phyloP scores from a whole-genome alignment of 1,284 basidiomycete genomes.

The Thecaphora frezii region DNA sequence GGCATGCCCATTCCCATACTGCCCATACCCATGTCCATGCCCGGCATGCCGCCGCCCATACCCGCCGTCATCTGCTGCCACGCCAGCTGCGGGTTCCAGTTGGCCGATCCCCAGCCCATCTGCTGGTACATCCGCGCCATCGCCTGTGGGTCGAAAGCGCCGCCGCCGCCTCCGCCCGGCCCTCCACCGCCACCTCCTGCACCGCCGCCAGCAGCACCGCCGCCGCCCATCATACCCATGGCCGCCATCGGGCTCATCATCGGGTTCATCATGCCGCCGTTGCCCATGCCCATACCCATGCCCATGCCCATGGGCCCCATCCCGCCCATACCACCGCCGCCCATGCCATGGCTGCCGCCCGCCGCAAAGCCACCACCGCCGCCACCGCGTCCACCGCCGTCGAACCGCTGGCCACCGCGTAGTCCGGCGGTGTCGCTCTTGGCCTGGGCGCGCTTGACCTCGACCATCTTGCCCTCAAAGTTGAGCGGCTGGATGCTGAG shows the following conservation, averaged over 20 bases:
- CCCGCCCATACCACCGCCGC: constrained; percentile 5
- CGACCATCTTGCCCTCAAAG: constrained; percentile 70
- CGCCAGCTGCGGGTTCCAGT: constrained; percentile 56
- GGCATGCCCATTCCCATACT: constrained; percentile 63
- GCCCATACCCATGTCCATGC: constrained; percentile 59
- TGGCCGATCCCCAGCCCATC: constrained; percentile 61
- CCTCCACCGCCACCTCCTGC: no score
- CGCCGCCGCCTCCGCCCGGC: constrained; percentile 10
- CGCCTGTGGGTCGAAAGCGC: constrained; percentile 62
- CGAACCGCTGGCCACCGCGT: background rate
- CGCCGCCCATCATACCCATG: constrained; percentile 48
- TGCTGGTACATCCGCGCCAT: constrained; percentile 65
- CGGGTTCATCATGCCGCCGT: constrained; percentile 63
- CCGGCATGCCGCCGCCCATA: constrained; percentile 57
- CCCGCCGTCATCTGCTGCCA: constrained; percentile 55
- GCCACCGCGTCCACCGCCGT: background rate
- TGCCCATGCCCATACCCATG: constrained; percentile 59
- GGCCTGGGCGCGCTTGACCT: constrained; percentile 70
- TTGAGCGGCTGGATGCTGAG: constrained; percentile 52
- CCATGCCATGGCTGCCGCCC: constrained; percentile 29
- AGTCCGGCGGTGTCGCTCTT: constrained; percentile 14
- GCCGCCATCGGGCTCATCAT: constrained; percentile 61
- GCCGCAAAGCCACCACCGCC: constrained; percentile 6
- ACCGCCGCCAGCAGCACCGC: constrained; percentile 28
- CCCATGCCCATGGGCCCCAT: background rate